These are phyloP conservation scores for Coemansia sp. DNA, from an alignment of 192 early-diverging fungal species.

Conservation along the genomic window DNA sequence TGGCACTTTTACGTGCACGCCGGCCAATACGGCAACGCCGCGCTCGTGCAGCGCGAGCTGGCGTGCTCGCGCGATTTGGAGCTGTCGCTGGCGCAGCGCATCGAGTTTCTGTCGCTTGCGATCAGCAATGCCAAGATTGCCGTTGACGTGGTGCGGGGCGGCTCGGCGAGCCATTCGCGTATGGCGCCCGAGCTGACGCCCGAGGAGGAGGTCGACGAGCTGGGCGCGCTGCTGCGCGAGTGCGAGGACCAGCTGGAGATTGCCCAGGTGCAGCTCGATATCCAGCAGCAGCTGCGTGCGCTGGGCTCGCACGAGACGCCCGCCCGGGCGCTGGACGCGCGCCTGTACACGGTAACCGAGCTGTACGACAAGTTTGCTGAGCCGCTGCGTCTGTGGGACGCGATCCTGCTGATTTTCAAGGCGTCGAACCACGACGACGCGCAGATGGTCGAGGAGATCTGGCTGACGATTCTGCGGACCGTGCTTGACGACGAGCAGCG, in stretches of 20 bases:
- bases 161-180: not conserved
- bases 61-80: slow-evolving; percentile 38
- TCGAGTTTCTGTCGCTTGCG: slow-evolving; percentile 65
- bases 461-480: slow-evolving; percentile 30
- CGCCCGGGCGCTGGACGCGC: slow-evolving; percentile 13
- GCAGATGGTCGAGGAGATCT: slow-evolving; percentile 27
- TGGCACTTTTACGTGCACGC: slow-evolving; percentile 67
- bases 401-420: slow-evolving; percentile 57
- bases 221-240: slow-evolving; percentile 48
- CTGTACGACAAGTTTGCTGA: slow-evolving; percentile 57
- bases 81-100: slow-evolving; percentile 40
- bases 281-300: slow-evolving; percentile 31
- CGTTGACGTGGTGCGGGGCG: slow-evolving; percentile 30
- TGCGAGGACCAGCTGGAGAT: slow-evolving; percentile 60
- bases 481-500: slow-evolving; percentile 24
- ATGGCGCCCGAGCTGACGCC: slow-evolving; percentile 3
- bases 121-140: slow-evolving; percentile 65
- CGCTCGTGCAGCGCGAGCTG: slow-evolving; percentile 53
- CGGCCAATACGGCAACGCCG: slow-evolving; percentile 57
- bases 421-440: slow-evolving; percentile 55
- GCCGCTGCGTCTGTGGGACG: slow-evolving; percentile 52
- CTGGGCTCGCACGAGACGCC: slow-evolving; percentile 12
- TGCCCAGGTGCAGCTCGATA: slow-evolving; percentile 58
- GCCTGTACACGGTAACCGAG: slow-evolving; percentile 36
- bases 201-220: slow-evolving; percentile 48